phyloP scores from a whole-genome alignment of 2,329 filamentous ascomycete genomes.

The Sarocladium oryzae region DNA sequence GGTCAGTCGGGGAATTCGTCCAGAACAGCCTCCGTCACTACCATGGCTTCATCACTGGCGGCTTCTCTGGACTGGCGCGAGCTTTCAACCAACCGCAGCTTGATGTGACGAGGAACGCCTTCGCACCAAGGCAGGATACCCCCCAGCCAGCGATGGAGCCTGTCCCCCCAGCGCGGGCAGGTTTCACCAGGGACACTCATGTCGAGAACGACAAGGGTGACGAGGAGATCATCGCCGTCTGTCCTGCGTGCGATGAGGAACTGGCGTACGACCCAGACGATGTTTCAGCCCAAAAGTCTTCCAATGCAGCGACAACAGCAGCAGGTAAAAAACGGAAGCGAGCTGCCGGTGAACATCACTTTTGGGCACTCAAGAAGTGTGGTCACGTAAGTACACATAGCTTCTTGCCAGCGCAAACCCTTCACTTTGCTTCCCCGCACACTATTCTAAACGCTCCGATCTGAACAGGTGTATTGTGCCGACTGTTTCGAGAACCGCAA shows the following conservation, averaged over 20 bases:
- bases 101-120: slow-evolving; percentile 23
- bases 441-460: no score
- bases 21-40: slow-evolving; percentile 7
- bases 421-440: background rate
- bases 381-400: slow-evolving; percentile 70
- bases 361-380: slow-evolving; percentile 87
- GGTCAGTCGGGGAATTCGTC: slow-evolving; percentile 3
- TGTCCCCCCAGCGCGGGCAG: slow-evolving; percentile 59
- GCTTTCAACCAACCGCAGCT: background rate
- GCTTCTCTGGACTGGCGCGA: background rate
- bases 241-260: slow-evolving; percentile 81
- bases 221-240: slow-evolving; percentile 69
- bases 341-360: slow-evolving; percentile 65
- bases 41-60: slow-evolving; percentile 7
- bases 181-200: slow-evolving; percentile 69
- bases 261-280: slow-evolving; percentile 62
- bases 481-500: slow-evolving; percentile 53
- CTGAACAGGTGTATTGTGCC: slow-evolving; percentile 59
- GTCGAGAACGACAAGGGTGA: slow-evolving; percentile 26
- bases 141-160: slow-evolving; percentile 51
- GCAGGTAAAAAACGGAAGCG: slow-evolving; percentile 35
- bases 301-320: slow-evolving; percentile 12
- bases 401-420: background rate
- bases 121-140: slow-evolving; percentile 23
- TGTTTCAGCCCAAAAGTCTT: slow-evolving; percentile 12